These are phyloP conservation scores for Geotrichum histeridarum DNA, from an alignment of 1,139 yeast genomes.

Conservation along the genomic window DNA sequence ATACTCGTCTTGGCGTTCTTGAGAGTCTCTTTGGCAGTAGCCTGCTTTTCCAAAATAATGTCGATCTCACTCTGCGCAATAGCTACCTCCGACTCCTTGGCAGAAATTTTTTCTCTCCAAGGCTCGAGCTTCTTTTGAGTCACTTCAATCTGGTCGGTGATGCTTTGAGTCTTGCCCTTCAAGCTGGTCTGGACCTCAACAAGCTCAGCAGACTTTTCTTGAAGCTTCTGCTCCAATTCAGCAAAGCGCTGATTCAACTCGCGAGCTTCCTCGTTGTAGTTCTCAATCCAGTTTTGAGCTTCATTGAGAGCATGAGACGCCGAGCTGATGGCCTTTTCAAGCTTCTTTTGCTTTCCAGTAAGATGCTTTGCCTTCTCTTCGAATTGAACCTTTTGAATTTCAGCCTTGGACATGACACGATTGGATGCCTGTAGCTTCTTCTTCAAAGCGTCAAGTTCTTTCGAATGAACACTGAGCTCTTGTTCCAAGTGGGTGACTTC, in stretches of 20 bases:
- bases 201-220: slow-evolving; percentile 51
- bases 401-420: slow-evolving; percentile 32
- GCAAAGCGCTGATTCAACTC: slow-evolving; percentile 38
- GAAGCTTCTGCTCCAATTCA: slow-evolving; percentile 46
- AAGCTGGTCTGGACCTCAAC: slow-evolving; percentile 61
- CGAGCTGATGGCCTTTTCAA: slow-evolving; percentile 45
- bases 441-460: slow-evolving; percentile 28
- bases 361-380: slow-evolving; percentile 71
- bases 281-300: slow-evolving; percentile 46
- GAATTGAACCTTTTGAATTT: slow-evolving; percentile 53
- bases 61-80: slow-evolving; percentile 62
- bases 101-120: slow-evolving; percentile 67
- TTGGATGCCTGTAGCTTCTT: slow-evolving; percentile 27
- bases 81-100: slow-evolving; percentile 60
- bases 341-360: slow-evolving; percentile 55
- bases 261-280: slow-evolving; percentile 44
- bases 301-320: slow-evolving; percentile 41
- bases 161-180: slow-evolving; percentile 65
- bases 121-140: slow-evolving; percentile 73
- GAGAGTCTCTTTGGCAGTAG: slow-evolving; percentile 44
- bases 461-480: slow-evolving; percentile 40
- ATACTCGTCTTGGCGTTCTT: slow-evolving; percentile 47
- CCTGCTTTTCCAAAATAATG: slow-evolving; percentile 50
- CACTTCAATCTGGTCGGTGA: slow-evolving; percentile 57
- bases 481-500: slow-evolving; percentile 39